Percentiles rank a stretch among this genome's conserved stretches.
phyloP scores from a whole-genome alignment of 2,329 filamentous ascomycete genomes.

The Ophiocordyceps camponoti-rufipedis region DNA sequence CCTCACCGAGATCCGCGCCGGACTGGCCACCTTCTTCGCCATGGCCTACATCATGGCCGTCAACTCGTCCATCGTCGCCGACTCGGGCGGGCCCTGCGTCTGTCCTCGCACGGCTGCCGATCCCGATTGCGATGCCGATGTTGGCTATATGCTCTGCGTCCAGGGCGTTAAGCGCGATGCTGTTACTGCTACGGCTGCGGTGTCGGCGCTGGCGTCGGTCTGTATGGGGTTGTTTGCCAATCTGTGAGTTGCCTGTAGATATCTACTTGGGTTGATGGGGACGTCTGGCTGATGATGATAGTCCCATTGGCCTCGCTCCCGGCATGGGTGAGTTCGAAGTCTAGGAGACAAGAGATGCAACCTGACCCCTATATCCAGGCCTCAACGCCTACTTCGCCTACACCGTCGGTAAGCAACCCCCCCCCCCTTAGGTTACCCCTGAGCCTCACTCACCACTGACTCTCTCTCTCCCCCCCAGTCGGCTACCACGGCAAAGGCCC shows the following conservation, averaged over 20 bases:
- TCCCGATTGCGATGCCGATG: constrained; percentile 31
- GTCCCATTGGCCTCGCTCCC: constrained; percentile 20
- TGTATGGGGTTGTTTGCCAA: constrained; percentile 73
- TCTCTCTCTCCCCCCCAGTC: constrained; percentile 31
- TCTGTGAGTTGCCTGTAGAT: constrained; percentile 27
- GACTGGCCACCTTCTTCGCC: constrained; percentile 62
- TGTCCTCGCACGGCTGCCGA: constrained; percentile 37
- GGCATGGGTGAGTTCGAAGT: constrained; percentile 19
- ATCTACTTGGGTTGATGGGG: no score
- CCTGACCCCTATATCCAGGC: constrained; percentile 14
- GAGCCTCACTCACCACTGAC: not conserved
- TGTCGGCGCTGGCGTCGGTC: constrained; percentile 62
- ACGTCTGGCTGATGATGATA: constrained; percentile 1
- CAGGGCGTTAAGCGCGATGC: constrained; percentile 54
- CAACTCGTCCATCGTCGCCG: constrained; percentile 34
- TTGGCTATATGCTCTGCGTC: constrained; percentile 45
- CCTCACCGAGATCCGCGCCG: constrained; percentile 69
- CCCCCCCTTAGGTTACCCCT: constrained; percentile 6
- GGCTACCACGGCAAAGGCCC: constrained; percentile 56
- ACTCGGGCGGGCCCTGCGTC: constrained; percentile 59
- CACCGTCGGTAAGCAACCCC: constrained; percentile 22
- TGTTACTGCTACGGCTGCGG: constrained; percentile 72
- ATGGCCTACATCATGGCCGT: constrained; percentile 37
- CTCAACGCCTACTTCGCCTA: constrained; percentile 80
- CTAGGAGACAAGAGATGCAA: not conserved